phyloP scores from a whole-genome alignment of 306 rosid species.

The Erythrophleum fordii region DNA sequence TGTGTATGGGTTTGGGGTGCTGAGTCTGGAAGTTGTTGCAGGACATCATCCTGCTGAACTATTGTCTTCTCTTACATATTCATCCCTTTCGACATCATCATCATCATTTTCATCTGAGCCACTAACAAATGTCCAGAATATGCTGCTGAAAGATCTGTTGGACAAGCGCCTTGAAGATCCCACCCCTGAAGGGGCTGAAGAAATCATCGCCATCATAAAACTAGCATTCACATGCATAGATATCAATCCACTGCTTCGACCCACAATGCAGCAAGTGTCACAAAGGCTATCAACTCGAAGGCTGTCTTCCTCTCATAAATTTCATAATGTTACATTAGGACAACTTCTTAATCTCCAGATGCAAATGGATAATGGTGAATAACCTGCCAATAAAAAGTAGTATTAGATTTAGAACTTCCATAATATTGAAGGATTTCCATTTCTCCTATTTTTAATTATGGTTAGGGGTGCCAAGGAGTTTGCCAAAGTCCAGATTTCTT shows the following conservation, averaged over 20 bases:
- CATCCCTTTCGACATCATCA: not conserved
- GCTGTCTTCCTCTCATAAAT: not conserved
- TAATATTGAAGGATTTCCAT: too few species aligned
- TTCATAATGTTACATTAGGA: not conserved
- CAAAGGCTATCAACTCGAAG: conserved; percentile 24
- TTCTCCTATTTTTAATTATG: too few species aligned
- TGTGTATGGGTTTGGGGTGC: conserved; percentile 52
- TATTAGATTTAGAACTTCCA: too few species aligned
- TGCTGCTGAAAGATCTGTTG: conserved; percentile 32
- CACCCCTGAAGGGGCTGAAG: conserved; percentile 19
- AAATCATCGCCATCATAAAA: conserved; percentile 26
- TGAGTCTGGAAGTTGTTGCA: conserved; percentile 37
- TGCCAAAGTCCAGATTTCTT: too few species aligned
- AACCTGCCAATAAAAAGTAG: too few species aligned
- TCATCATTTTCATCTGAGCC: not conserved
- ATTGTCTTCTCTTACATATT: conserved; percentile 10
- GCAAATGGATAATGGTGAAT: not conserved
- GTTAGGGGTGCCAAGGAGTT: too few species aligned
- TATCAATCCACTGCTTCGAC: conserved; percentile 6
- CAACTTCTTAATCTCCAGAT: not conserved
- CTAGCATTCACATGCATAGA: conserved; percentile 42
- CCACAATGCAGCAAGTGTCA: conserved; percentile 25
- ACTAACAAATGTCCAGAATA: conserved; percentile 6
- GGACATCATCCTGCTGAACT: conserved; percentile 47
- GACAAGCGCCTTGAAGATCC: conserved; percentile 45